These are phyloP conservation scores for Penicillium sp. DNA, from an alignment of 2,329 filamentous ascomycete species.

Conservation along the genomic window DNA sequence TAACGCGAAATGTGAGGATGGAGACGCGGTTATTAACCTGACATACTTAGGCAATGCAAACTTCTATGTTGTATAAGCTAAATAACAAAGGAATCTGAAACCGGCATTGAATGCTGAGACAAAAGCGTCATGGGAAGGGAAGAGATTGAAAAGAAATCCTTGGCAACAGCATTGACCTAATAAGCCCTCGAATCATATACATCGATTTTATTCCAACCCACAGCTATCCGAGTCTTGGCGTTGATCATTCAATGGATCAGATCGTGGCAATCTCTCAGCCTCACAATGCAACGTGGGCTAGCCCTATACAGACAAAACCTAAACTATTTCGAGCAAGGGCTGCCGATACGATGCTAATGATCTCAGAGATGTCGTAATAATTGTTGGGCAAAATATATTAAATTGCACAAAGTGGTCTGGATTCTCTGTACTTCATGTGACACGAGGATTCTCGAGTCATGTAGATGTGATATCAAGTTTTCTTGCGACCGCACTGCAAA, in stretches of 20 bases:
- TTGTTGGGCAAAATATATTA: not conserved
- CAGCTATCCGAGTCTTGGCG: not conserved
- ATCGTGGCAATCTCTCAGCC: not conserved
- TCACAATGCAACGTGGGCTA: not conserved
- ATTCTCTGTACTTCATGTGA: not conserved
- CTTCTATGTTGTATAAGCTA: not conserved
- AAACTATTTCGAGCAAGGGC: not conserved
- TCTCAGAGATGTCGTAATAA: no score
- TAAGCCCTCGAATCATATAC: not conserved
- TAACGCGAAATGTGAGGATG: not conserved
- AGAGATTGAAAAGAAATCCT: not conserved
- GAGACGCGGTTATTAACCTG: not conserved
- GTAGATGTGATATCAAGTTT: not conserved
- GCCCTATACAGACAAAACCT: not conserved
- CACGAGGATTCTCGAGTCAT: not conserved
- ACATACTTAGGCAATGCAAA: not conserved
- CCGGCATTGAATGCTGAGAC: not conserved
- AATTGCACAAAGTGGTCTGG: not conserved
- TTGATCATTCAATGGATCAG: not conserved
- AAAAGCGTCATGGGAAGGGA: not conserved
- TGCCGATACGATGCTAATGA: not conserved
- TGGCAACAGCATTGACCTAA: not conserved
- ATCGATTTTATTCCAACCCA: not conserved
- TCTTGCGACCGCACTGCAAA: not conserved
- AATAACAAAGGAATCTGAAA: not conserved